A percentile compares a stretch with the other conserved stretches of the same genome.
phyloP scores from a whole-genome alignment of 2,329 filamentous ascomycete genomes.

The Zymoseptoria brevis region DNA sequence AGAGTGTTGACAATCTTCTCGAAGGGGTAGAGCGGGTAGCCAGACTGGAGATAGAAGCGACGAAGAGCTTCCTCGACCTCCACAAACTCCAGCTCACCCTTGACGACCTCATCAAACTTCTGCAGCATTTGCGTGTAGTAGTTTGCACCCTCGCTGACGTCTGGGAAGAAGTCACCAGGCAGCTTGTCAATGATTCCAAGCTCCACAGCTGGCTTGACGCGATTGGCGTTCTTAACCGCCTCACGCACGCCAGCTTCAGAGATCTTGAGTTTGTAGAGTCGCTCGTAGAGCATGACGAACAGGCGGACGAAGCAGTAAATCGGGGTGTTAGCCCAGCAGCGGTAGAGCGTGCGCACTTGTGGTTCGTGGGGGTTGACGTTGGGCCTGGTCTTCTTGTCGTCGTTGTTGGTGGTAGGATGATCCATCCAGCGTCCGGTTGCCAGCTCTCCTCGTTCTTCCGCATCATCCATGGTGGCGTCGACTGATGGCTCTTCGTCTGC shows the following conservation, averaged over 20 bases:
- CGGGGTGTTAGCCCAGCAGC: slow-evolving; percentile 83
- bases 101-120: slow-evolving; percentile 79
- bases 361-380: slow-evolving; percentile 67
- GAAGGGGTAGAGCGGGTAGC: slow-evolving; percentile 90
- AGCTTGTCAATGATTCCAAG: slow-evolving; percentile 77
- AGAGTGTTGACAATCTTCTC: slow-evolving; percentile 80
- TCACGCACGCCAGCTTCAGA: slow-evolving; percentile 64
- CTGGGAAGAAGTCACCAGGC: slow-evolving; percentile 64
- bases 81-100: slow-evolving; percentile 69
- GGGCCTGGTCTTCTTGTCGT: slow-evolving; percentile 52
- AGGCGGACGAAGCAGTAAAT: slow-evolving; percentile 93
- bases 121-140: slow-evolving; percentile 81
- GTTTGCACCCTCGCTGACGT: slow-evolving; percentile 55
- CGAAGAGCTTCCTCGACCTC: slow-evolving; percentile 86
- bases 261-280: slow-evolving; percentile 75
- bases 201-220: slow-evolving; percentile 71
- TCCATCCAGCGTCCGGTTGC: slow-evolving; percentile 57
- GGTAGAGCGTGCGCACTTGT: slow-evolving; percentile 73
- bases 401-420: slow-evolving; percentile 49
- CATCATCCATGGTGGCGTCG: slow-evolving; percentile 28
- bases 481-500: slow-evolving; percentile 72
- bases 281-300: slow-evolving; percentile 82
- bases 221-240: slow-evolving; percentile 64
- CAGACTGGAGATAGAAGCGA: slow-evolving; percentile 81
- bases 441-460: slow-evolving; percentile 48